Base-by-base conservation (phyloP, 139 green algal species). In the Chlamydomonas asymmetrica region DNA sequence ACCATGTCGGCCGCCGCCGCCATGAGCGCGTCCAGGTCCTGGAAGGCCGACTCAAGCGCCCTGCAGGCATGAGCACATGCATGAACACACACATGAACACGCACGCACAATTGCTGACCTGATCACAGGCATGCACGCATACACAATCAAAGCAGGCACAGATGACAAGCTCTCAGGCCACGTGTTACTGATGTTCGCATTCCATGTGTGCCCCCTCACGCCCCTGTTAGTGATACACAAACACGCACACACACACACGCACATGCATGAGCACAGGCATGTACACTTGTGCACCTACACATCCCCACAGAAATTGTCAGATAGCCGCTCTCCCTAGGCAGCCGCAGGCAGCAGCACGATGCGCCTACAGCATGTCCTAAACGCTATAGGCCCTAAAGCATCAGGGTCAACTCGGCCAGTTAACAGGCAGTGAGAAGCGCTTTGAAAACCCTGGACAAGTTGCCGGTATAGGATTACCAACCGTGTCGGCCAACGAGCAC, bases 21-120 rank as follows among this genome's bases (percentile, higher is more conserved):
- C 93, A 97, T 97, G 60, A 98, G 85, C 3, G 86, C 83, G 2
- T 71, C 40, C 73, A 97, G 74, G 80, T 97, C 93, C 48, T 64
- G 54, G 73, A 97, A 95, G 0, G 91, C 93, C 20, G 64, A 62
- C 34, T 78, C 62, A 56, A 88, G 57, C n/a, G 38, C 57, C 35
- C 75, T 85, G 67, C n/a, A 8, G 10, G 2, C 3, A 39, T 9
- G 16, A 25, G 3, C 29, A 35, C n/a, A 25, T 32, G 22, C 3
- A 29, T 4, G 25, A 37, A 54, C 4, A 32, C 9, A 25, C 40
- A 49, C 3, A 40, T 22, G 10, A 27, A 29, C 6, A 27, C 9
- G n/a, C 10, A 29, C 50, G 22, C 8, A 48, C 8, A 68, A 41
- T 23, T 20, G 35, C 31, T 49, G 31, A 8, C 10, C 22, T 31